These are phyloP conservation scores for Penicillium simplicissimum DNA, from an alignment of 495 filamentous ascomycete genomes.

Conservation along the genomic window DNA sequence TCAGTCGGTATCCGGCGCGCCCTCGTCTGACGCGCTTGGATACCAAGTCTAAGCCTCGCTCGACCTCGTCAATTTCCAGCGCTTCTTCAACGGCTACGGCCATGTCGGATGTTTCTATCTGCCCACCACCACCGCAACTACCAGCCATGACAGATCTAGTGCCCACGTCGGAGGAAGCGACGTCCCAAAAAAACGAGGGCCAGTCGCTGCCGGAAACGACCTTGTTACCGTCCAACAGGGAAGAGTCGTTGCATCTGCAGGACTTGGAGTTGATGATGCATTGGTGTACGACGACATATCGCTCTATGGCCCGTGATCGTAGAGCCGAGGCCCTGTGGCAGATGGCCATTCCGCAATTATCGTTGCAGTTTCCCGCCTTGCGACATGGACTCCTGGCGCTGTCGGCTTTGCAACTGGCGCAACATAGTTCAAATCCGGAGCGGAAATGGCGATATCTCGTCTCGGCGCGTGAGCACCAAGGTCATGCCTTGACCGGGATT, in stretches of 20 bases:
- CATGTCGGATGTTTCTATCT: conserved; percentile 16
- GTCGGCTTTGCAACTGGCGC: conserved; percentile 48
- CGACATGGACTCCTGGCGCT: conserved; percentile 54
- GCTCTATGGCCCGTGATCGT: conserved; percentile 36
- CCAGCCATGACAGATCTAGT: conserved; percentile 7
- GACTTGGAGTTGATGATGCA: conserved; percentile 52
- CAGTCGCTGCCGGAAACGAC: not conserved
- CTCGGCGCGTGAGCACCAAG: conserved; percentile 40
- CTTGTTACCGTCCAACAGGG: not conserved
- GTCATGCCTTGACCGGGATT: conserved; percentile 38
- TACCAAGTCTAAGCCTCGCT: conserved; percentile 15
- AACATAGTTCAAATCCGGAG: conserved; percentile 12
- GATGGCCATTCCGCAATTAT: conserved; percentile 43
- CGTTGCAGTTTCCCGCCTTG: conserved; percentile 45
- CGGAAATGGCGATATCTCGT: conserved; percentile 29
- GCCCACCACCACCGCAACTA: not conserved
- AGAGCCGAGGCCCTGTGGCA: conserved; percentile 47
- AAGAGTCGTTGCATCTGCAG: conserved; percentile 22
- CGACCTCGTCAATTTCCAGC: conserved; percentile 21
- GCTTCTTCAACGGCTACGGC: conserved; percentile 15
- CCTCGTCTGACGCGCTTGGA: conserved; percentile 31
- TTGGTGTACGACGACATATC: conserved; percentile 48
- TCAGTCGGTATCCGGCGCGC: conserved; percentile 33
- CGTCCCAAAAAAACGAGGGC: not conserved
- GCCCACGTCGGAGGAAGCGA: not conserved